phyloP scores from a whole-genome alignment of 169 alveolate genomes.

The Condylostoma magnum region DNA sequence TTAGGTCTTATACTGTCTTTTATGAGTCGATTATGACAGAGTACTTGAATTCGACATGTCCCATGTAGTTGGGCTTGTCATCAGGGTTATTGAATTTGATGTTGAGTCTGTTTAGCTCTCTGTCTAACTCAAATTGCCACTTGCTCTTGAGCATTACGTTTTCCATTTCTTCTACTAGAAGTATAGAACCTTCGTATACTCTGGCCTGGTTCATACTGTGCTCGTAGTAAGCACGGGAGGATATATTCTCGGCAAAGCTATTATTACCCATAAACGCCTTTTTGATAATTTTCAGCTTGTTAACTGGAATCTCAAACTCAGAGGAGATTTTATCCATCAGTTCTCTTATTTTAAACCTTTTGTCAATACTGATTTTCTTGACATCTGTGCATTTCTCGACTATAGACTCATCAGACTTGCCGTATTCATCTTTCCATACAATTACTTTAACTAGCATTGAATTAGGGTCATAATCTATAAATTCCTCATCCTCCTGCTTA shows the following conservation, averaged over 20 bases:
- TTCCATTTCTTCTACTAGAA: neutral
- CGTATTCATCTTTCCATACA: neutral
- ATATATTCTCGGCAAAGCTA: neutral
- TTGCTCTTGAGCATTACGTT: neutral
- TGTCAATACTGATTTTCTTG: neutral
- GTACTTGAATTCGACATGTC: neutral
- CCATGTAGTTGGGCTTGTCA: neutral
- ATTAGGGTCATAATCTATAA: conserved; percentile 18
- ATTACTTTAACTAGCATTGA: neutral
- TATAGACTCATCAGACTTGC: neutral
- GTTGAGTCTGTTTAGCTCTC: conserved; percentile 3
- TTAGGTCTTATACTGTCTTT: conserved; percentile 19
- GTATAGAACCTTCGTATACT: conserved; percentile 4
- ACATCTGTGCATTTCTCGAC: neutral
- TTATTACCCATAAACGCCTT: neutral
- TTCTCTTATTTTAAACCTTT: neutral
- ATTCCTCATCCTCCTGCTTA: conserved; percentile 3
- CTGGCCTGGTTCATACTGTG: neutral
- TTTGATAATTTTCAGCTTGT: conserved; percentile 1
- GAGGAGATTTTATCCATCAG: neutral
- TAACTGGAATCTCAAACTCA: neutral
- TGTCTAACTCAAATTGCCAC: conserved; percentile 9
- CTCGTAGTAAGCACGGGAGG: neutral
- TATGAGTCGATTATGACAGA: neutral
- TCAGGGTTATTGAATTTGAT: conserved; percentile 17